Evolutionary conservation across 441 rosid genomes (phyloP), one percentile per base, ranked within the genome.

Genomic region (Geranium incanum): DNA sequence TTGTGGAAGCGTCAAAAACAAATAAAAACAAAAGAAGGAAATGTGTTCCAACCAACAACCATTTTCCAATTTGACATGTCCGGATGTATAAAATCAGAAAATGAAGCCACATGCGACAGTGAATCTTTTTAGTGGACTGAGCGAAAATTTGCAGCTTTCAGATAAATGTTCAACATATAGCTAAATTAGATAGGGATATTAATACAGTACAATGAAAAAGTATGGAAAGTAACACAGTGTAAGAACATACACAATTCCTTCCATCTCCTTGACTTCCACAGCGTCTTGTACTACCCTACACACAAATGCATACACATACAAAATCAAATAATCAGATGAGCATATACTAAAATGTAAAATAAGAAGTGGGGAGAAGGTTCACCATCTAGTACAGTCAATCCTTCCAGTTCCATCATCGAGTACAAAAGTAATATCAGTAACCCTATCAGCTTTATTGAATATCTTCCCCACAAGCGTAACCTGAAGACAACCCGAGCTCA

Each of bases 321-420:
- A 18, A 33, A 60, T 6, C 1, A 36, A 0, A 12, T 19, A 60
- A 19, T 19, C 11, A 60, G 63, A 57, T 57, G 36, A 60, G 65
- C 65, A 60, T 60, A 19, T 18, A 18, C 12, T 59, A 12, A 6
- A 63, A 39, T 28, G 6, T 39, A 62, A 59, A 59, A 48, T 1
- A 36, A 63, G 50, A 16, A 6, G 9, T 0, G 38, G 33, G 33
- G 33, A 69, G 45, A 71, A 72, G 70, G 63, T 48, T 80, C 50
- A 86, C 99, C 98, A 92, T 87, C 84, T 88, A 76, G 86, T 81
- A 78, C 98, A 92, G 57, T 92, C 98, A 75, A 92, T 81, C 75
- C 81, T 83, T 71, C 95, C 96, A 0, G 97, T 95, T 74, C 99
- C 96, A 45, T 92, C 99, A 73, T 95, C 98, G 38, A 91, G 75